Percentiles rank a stretch among this genome's conserved stretches.
Conservation (phyloP, 2,329 filamentous ascomycete species). For the Penicillium decumbens region DNA sequence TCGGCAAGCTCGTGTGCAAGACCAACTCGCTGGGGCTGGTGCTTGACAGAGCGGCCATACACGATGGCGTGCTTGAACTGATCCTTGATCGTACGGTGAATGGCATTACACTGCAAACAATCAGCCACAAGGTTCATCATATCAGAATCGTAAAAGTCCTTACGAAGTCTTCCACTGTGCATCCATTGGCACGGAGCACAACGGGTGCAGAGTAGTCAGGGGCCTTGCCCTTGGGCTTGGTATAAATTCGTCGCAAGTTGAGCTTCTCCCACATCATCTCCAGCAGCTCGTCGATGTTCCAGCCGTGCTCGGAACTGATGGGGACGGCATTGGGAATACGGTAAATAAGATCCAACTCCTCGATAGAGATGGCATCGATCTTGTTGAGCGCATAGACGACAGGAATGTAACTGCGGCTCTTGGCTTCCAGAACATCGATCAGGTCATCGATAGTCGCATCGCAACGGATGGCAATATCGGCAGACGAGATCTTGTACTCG, state of each 20-base stretch:
- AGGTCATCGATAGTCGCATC: constrained; percentile 96
- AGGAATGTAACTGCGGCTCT: constrained; percentile 93
- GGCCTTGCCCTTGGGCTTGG: constrained; percentile 91
- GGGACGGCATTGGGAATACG: constrained; percentile 95
- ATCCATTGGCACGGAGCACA: constrained; percentile 74
- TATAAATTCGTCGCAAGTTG: constrained; percentile 86
- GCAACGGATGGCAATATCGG: constrained; percentile 95
- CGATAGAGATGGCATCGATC: constrained; percentile 96
- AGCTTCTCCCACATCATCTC: constrained; percentile 99
- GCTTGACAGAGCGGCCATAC: constrained; percentile 96
- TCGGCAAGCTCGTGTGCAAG: constrained; percentile 86
- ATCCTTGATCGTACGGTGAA: constrained; percentile 92
- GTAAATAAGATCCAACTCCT: constrained; percentile 93
- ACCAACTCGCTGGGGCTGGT: constrained; percentile 94
- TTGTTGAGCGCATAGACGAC: constrained; percentile 99
- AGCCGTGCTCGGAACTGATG: constrained; percentile 94
- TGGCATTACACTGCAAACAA: constrained; percentile 74
- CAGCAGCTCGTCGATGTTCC: constrained; percentile 95
- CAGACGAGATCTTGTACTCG: constrained; percentile 94
- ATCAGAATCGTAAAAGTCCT: constrained; percentile 40
- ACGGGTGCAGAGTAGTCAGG: constrained; percentile 91
- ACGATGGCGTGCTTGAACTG: constrained; percentile 94
- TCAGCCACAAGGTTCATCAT: constrained; percentile 30
- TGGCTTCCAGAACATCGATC: constrained; percentile 92
- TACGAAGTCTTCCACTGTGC: constrained; percentile 96